Base-by-base conservation (phyloP, 2,329 filamentous ascomycete genomes). In the Tolypocladium ovalisporum region DNA sequence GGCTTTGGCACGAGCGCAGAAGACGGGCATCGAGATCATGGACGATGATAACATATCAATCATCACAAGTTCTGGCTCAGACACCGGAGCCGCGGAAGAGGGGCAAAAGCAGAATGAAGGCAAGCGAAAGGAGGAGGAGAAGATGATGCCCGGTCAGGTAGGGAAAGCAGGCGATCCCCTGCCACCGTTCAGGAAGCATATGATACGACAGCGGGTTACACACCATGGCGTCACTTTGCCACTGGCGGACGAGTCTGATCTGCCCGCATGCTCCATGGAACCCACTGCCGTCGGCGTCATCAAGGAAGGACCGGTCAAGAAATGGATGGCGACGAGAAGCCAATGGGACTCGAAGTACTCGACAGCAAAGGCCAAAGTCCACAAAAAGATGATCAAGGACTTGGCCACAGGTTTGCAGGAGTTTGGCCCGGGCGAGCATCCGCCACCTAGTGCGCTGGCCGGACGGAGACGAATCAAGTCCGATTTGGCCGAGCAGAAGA, bases 141-240 rank as follows among this genome's bases (percentile, higher is more conserved):
- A 63, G 24, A 58, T 56, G n/a, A 58, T 58, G 22, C 59, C 65
- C 6, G 62, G 67, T 3, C 66, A 79, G n/a, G 81, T 97, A 9
- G 92, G 93, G n/a, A 90, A 83, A 67, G 91, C 92, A 2, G 92
- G 92, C 1, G 91, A 96, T 65, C 82, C 89, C 4, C 74, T 97
- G 1, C 93, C 91, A 0, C 74, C 80, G 0, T 97, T 97, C 71
- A 80, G 83, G 55, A 79, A 87, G 59, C 86, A 95, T 69, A 97
- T 97, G 92, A 92, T 99, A 60, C 87, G 94, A 10, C 91, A 99
- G 69, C 80, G 88, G 34, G 86, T 97, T 24, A 88, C 89, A 60
- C 79, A 88, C 1, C 84, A 93, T 66, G 94, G 94, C 6, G 78
- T 80, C 15, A 85, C 92, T 27, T 84, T 86, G 58, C 80, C 84